Conservation (phyloP, 768 basidiomycete species). For the Phlebiopsis gigantea region DNA sequence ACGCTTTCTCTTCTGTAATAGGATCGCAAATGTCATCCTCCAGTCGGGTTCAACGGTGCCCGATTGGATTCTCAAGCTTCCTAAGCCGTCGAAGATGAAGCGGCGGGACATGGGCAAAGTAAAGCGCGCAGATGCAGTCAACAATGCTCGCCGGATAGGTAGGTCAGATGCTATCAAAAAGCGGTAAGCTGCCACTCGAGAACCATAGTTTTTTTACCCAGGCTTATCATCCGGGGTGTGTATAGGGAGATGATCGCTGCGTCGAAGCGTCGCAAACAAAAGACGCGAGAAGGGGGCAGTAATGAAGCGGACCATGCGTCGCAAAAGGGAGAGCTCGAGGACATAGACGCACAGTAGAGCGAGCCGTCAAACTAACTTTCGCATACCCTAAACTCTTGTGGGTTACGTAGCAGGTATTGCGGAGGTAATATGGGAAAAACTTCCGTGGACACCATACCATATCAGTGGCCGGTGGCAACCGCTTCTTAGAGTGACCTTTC, state of each 20-base stretch:
- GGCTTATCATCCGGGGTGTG: neutral
- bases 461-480: neutral
- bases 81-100: conserved; percentile 88
- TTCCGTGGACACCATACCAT: too few relatives aligned
- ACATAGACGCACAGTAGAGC: neutral
- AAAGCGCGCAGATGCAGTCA: conserved; percentile 72
- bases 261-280: conserved; percentile 61
- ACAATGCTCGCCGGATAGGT: conserved; percentile 63
- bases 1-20: conserved; percentile 26
- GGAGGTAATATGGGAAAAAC: neutral
- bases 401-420: neutral
- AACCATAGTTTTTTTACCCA: neutral
- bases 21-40: conserved; percentile 92
- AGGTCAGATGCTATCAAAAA: conserved; percentile 69
- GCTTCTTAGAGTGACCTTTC: neutral
- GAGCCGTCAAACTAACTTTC: neutral
- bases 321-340: neutral
- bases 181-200: conserved; percentile 37
- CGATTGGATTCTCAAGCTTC: conserved; percentile 94
- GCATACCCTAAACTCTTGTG: neutral
- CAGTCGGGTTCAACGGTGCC: conserved; percentile 90
- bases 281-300: conserved; percentile 19
- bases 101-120: conserved; percentile 80
- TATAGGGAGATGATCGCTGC: conserved; percentile 73
- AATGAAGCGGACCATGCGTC: conserved; percentile 1